Conservation (phyloP, 192 early-diverging fungal genomes). For the Pecoramyces ruminantium region DNA sequence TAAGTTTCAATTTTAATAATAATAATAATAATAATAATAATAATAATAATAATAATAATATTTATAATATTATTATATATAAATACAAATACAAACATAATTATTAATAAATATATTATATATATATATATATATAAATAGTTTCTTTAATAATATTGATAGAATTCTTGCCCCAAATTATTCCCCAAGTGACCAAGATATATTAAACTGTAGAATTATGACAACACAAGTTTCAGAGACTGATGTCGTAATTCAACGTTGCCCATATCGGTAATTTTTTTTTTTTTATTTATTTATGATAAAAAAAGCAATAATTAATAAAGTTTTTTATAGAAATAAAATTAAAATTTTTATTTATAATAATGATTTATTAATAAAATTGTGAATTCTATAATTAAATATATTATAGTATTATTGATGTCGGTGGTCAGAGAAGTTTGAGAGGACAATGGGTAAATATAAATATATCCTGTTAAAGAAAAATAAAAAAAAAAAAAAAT, state of each 20-base stretch:
- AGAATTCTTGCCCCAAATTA: conserved; percentile 28
- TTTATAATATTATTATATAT: not conserved
- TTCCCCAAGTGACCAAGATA: conserved; percentile 47
- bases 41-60: not conserved
- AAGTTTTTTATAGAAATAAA: too few relatives aligned
- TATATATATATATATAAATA: not conserved
- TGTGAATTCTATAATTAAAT: too few relatives aligned
- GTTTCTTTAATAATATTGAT: conserved; percentile 28
- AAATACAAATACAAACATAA: not conserved
- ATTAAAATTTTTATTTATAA: too few relatives aligned
- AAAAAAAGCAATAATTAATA: too few relatives aligned
- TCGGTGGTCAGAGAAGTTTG: conserved; percentile 40
- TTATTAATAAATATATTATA: too few relatives aligned
- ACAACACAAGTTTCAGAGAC: conserved; percentile 56
- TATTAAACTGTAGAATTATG: conserved; percentile 46
- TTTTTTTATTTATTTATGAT: too few relatives aligned
- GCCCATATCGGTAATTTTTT: not conserved
- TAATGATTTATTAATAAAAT: too few relatives aligned
- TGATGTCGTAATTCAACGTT: conserved; percentile 26
- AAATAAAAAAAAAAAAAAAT: too few relatives aligned
- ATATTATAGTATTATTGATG: conserved; percentile 36
- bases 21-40: too few relatives aligned
- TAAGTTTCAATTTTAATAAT: not conserved
- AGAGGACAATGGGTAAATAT: not conserved
- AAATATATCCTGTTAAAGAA: too few relatives aligned